Conservation (phyloP, 805 yeast species). For the Lipomyces mesembrius region DNA sequence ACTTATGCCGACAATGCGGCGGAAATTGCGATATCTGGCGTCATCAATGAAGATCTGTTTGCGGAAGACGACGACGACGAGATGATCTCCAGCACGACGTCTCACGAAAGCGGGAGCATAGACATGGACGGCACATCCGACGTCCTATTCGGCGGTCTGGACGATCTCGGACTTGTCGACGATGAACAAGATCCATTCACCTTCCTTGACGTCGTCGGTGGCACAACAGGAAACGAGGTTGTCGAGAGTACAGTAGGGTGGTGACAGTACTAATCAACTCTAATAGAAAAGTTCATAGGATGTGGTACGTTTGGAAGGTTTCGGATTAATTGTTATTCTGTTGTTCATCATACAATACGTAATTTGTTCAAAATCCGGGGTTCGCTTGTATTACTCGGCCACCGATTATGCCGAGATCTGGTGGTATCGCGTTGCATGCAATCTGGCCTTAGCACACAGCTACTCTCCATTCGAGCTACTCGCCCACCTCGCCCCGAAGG, state of each 20-base stretch:
- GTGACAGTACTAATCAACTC: not conserved
- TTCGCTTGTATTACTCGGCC: too few species aligned
- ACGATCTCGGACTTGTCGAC: constrained; percentile 12
- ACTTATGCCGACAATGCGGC: not conserved
- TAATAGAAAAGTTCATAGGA: not conserved
- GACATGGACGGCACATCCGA: constrained; percentile 20
- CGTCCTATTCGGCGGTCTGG: constrained; percentile 16
- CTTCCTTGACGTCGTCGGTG: constrained; percentile 27
- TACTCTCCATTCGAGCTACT: too few species aligned
- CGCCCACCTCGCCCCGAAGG: too few species aligned
- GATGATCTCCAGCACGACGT: constrained; percentile 26
- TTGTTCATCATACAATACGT: not conserved
- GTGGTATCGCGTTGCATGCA: too few species aligned
- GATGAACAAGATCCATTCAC: constrained; percentile 31
- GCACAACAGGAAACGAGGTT: constrained; percentile 24
- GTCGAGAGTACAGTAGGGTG: constrained; percentile 24
- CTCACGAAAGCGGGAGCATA: constrained; percentile 25
- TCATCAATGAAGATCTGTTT: constrained; percentile 4
- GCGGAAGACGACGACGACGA: constrained; percentile 34
- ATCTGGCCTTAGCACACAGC: too few species aligned
- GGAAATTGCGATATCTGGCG: not conserved
- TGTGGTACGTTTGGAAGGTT: not conserved
- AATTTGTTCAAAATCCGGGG: too few species aligned
- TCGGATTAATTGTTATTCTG: not conserved
- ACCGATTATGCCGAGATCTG: too few species aligned